Evolutionary conservation across 2,329 filamentous ascomycete genomes (phyloP), one percentile per base, ranked within the genome.

Genomic region (Zymoseptoria pseudotritici): DNA sequence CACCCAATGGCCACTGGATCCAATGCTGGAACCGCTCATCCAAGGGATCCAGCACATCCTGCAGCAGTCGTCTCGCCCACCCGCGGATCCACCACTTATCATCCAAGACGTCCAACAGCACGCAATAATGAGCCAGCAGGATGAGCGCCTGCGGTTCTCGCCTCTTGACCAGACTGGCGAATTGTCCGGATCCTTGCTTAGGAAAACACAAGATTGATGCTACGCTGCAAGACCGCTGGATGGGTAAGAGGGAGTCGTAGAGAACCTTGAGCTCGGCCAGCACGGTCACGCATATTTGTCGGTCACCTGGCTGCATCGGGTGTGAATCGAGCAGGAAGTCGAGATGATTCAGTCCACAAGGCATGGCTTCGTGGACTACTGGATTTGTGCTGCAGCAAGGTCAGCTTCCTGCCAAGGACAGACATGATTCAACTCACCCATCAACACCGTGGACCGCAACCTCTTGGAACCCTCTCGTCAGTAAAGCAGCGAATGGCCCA

Each of bases 291-390:
- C 68, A 70, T 3, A 61, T 62, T 31, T 62, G 59, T 53, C 68
- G 58, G 24, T 71, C 69, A 19, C 69, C 67, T 9, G 65, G 63
- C 2, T 69, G 51, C 67, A 72, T 71, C 29, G 63, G 60, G 20
- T 71, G 66, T 20, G 69, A 59, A 3, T 65, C 68, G 53, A 72
- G 64, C 68, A 72, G 70, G 62, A 66, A 71, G 55, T 71, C 69
- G 21, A 72, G 65, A 58, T 72, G 69, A n/a, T 61, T 61, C 26
- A 72, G 58, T 7, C 70, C 68, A 50, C 68, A 67, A 54, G 70
- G 68, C 61, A 71, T 66, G 26, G 66, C 66, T 36, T 70, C 66
- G 1, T 67, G 69, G 10, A 68, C 46, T n/a, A n/a, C 13, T 13
- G 36, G 36, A 42, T 42, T 42, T 31, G 58, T 50, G 13, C 54